These are phyloP conservation scores for Xylaria sp. DNA, from an alignment of 2,329 filamentous ascomycete species.

Conservation along the genomic window DNA sequence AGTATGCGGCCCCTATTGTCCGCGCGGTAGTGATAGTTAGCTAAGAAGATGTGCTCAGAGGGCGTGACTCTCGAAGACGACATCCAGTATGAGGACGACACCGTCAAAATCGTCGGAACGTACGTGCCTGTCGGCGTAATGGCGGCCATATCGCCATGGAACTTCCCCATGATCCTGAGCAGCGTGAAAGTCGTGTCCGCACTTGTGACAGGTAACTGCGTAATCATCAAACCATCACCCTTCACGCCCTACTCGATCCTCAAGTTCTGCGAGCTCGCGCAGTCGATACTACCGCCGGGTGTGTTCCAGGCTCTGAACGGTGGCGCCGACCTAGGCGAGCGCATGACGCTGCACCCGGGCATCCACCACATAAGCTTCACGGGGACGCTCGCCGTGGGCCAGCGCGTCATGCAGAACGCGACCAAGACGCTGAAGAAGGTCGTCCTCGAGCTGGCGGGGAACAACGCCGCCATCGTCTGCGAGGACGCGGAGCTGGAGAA, in stretches of 20 bases:
- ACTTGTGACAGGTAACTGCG: conserved; percentile 62
- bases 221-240: conserved; percentile 68
- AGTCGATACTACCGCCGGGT: conserved; percentile 62
- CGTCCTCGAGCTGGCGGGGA: conserved; percentile 65
- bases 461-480: conserved; percentile 64
- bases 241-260: conserved; percentile 64
- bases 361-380: conserved; percentile 69
- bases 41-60: conserved; percentile 40
- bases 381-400: conserved; percentile 62
- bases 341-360: conserved; percentile 63
- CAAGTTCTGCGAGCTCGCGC: conserved; percentile 62
- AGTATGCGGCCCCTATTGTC: conserved; percentile 44
- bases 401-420: conserved; percentile 60
- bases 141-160: conserved; percentile 69
- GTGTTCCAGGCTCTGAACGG: conserved; percentile 66
- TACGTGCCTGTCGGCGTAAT: conserved; percentile 60
- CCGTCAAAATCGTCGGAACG: conserved; percentile 53
- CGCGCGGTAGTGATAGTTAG: neutral
- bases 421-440: conserved; percentile 63
- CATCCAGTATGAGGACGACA: conserved; percentile 58
- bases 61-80: conserved; percentile 56
- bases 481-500: conserved; percentile 61
- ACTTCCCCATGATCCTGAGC: conserved; percentile 61
- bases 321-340: conserved; percentile 63
- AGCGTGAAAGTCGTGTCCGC: conserved; percentile 63